Percentiles rank a stretch among this genome's conserved stretches.
phyloP scores from a whole-genome alignment of 1,284 basidiomycete species.

The Leccinum variabile region DNA sequence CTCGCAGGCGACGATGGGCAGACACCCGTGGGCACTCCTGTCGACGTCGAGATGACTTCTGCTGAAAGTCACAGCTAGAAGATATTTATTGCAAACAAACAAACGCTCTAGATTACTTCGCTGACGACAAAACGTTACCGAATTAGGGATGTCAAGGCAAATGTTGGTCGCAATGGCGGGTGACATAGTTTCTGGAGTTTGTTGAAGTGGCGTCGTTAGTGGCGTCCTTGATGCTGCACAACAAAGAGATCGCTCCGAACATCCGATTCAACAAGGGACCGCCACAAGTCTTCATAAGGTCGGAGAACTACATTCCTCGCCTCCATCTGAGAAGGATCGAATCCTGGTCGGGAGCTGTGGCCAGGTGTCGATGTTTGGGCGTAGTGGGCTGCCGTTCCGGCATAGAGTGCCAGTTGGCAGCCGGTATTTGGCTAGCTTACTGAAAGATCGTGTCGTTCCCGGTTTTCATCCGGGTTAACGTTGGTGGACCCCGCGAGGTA shows the following conservation, averaged over 20 bases:
- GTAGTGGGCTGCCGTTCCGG: background rate
- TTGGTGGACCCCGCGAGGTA: background rate
- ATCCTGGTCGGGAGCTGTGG: background rate
- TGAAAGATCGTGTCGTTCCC: background rate
- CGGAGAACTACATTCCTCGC: background rate
- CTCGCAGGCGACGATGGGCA: constrained; percentile 34
- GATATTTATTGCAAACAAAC: background rate
- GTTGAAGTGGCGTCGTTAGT: too few species aligned
- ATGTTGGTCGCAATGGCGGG: too few species aligned
- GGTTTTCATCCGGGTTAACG: background rate
- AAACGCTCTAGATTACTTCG: constrained; percentile 18
- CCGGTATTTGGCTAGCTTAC: background rate
- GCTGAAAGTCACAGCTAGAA: constrained; percentile 5
- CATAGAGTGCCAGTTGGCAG: background rate
- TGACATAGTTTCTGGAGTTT: too few species aligned
- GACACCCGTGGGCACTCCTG: constrained; percentile 24
- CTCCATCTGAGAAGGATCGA: background rate
- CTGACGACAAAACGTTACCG: too few species aligned
- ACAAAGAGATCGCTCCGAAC: too few species aligned
- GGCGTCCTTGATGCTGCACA: too few species aligned
- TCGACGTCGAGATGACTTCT: constrained; percentile 29
- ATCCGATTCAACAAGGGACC: background rate
- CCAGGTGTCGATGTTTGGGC: background rate
- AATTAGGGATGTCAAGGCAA: too few species aligned
- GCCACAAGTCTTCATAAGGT: background rate